phyloP scores from a whole-genome alignment of 495 filamentous ascomycete genomes.

The Penicillium bovifimosum region DNA sequence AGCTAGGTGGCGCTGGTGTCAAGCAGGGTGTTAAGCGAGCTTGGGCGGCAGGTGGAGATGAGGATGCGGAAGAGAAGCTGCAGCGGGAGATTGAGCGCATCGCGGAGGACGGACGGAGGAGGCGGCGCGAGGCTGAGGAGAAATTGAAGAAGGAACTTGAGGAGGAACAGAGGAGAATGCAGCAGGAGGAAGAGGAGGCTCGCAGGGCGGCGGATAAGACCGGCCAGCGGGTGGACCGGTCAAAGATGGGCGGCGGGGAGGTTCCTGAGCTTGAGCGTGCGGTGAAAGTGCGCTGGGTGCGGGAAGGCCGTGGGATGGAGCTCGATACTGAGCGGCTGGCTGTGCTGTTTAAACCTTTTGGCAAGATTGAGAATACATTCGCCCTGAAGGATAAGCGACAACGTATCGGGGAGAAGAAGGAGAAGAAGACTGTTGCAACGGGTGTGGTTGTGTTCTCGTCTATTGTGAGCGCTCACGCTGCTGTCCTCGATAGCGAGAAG shows the following conservation, averaged over 20 bases:
- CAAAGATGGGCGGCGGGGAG: conserved; percentile 39
- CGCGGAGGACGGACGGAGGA: conserved; percentile 57
- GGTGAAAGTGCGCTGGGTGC: conserved; percentile 54
- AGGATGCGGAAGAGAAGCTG: conserved; percentile 52
- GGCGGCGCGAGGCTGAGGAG: conserved; percentile 46
- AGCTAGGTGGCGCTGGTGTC: conserved; percentile 6
- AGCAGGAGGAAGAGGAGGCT: conserved; percentile 35
- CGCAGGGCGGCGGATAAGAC: conserved; percentile 27
- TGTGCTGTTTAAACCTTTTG: conserved; percentile 48
- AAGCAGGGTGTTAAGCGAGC: conserved; percentile 42
- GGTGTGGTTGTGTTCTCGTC: conserved; percentile 54
- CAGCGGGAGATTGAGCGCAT: conserved; percentile 56
- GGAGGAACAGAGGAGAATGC: conserved; percentile 40
- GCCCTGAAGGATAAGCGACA: conserved; percentile 52
- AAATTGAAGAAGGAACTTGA: conserved; percentile 44
- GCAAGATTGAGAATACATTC: conserved; percentile 49
- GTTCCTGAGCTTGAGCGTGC: conserved; percentile 54
- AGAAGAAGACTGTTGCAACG: conserved; percentile 49
- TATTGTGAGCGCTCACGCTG: conserved; percentile 55
- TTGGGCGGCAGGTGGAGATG: conserved; percentile 40
- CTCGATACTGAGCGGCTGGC: conserved; percentile 43
- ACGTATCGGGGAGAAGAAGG: conserved; percentile 44
- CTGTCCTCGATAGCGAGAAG: conserved; percentile 50
- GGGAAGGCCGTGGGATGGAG: conserved; percentile 40
- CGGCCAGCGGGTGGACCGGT: conserved; percentile 36